Base-by-base conservation (phyloP, 2,329 filamentous ascomycete species). In the Dactylellina cionopaga region DNA sequence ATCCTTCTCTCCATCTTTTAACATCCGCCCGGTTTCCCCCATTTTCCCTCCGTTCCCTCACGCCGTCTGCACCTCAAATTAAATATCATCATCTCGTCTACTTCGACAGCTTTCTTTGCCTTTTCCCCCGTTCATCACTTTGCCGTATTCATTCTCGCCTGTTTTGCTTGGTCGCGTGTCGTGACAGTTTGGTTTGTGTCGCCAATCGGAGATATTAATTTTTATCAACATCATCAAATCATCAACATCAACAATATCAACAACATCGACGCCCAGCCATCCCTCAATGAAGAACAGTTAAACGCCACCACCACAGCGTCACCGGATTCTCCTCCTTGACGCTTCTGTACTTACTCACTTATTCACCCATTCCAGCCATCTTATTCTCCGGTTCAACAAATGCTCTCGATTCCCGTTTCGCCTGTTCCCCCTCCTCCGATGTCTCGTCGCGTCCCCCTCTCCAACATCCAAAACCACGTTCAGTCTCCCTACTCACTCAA, bases 371-470 rank as follows among this genome's bases (percentile, higher is more conserved):
- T 25, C 41, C 22, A 22, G 17, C 17, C 37, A 25, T 37, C 39
- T 19, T 37, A 15, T n/a, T 25, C 27, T 31, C 24, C 25, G 15
- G 54, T 22, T 19, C 33, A 41, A 11, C 44, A 41, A 64, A 71
- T 71, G 66, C 66, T 71, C 43, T 71, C 66, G 51, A 52, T 71
- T 54, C 66, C 66, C 4, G 49, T 71, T 43, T 71, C 66, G 31
- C 66, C 66, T 13, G 66, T 58, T 15, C 66, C 66, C 29, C 58
- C 65, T 41, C 65, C 66, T 64, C 31, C 58, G 13, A 71, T 71
- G 66, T 71, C 66, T 47, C 66, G 66, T 29, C 66, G 66, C 54
- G 66, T 71, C 29, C 66, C 66, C 33, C 51, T 71, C 15, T 64
- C 58, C 25, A 71, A 71, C 58, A 71, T 71, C 44, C 66, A 71